Evolutionary conservation across 805 yeast genomes (phyloP).

Genomic region (Kuraishia cidri): DNA sequence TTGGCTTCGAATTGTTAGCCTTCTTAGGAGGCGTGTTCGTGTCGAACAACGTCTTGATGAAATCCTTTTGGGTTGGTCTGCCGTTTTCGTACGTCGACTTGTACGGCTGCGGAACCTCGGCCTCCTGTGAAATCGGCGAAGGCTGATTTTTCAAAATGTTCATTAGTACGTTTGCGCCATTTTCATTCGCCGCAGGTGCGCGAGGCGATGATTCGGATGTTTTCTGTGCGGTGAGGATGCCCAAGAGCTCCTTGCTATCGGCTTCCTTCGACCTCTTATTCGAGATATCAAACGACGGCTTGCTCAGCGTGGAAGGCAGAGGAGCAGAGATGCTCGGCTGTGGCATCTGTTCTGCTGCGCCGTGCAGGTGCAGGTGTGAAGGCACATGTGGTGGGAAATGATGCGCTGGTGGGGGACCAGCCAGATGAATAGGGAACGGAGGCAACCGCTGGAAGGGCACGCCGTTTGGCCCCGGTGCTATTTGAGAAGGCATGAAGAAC

Average conservation of each 20-base stretch:
- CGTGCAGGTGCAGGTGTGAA: too few relatives aligned
- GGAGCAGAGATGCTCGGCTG: conserved; percentile 1
- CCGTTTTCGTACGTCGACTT: too few relatives aligned
- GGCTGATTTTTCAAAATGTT: background rate
- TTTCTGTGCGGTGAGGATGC: conserved; percentile 4
- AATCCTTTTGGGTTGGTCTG: too few relatives aligned
- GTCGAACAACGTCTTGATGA: too few relatives aligned
- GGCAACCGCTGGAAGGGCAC: conserved; percentile 5
- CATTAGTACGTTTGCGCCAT: background rate
- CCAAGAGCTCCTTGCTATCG: conserved; percentile 20
- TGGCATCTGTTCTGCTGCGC: too few relatives aligned
- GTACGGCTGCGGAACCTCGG: too few relatives aligned
- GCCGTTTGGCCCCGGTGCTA: conserved; percentile 3
- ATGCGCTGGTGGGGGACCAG: background rate
- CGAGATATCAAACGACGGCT: conserved; percentile 18
- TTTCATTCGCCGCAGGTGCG: background rate
- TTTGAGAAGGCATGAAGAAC: too few relatives aligned
- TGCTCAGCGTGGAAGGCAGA: conserved; percentile 12
- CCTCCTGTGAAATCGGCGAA: too few relatives aligned
- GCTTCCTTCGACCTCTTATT: conserved; percentile 19
- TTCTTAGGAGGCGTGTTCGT: too few relatives aligned
- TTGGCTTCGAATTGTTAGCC: too few relatives aligned
- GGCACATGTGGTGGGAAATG: background rate
- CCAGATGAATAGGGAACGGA: conserved; percentile 1
- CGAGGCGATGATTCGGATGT: too few relatives aligned